Evolutionary conservation across 116 monocot genomes (phyloP), one percentile per base, ranked within the genome.

Genomic region (Trichopus zeylanicus): DNA sequence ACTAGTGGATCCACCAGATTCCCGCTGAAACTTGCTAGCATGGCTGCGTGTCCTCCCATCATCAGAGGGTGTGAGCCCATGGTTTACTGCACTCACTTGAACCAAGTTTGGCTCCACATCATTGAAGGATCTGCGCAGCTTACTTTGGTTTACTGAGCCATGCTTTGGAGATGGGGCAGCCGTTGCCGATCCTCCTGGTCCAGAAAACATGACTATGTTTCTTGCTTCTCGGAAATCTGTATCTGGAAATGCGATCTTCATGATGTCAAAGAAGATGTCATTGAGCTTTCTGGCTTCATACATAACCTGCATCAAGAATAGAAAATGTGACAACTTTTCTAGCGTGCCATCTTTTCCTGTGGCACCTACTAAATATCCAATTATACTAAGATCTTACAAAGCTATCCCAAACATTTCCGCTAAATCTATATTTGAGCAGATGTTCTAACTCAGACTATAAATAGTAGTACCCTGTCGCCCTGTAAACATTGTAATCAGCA

Each of bases 211-310:
- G n/a, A 80, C 51, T 2, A 70, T 51, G 22, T 68, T 72, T 62
- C 67, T 90, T 18, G 70, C 74, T 69, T 87, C 76, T 38, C 66
- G 67, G 55, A 87, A 84, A 75, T 97, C 97, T 15, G 74, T 68
- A 55, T 91, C 91, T 22, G 91, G 97, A 56, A 97, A 97, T 46
- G 84, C 81, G 46, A 77, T 87, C 74, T 82, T 97, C 91, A 97
- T 85, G 52, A 91, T 78, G 20, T 91, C 79, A 26, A 91, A 87
- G 61, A 97, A 97, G 13, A 97, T 57, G 46, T 73, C 81, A 6
- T 97, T 76, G n/a, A 97, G 73, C 53, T 84, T 91, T 57, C 73
- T 77, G 22, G 84, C 91, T 66, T 97, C 97, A 51, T 65, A 64
- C 16, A 55, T 87, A 20, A 80, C 81, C 97, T 97, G 79, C 38